Evolutionary conservation across 2,329 filamentous ascomycete genomes (phyloP), one percentile per base, ranked within the genome.

Genomic region (Amesomyces nigricolor): DNA sequence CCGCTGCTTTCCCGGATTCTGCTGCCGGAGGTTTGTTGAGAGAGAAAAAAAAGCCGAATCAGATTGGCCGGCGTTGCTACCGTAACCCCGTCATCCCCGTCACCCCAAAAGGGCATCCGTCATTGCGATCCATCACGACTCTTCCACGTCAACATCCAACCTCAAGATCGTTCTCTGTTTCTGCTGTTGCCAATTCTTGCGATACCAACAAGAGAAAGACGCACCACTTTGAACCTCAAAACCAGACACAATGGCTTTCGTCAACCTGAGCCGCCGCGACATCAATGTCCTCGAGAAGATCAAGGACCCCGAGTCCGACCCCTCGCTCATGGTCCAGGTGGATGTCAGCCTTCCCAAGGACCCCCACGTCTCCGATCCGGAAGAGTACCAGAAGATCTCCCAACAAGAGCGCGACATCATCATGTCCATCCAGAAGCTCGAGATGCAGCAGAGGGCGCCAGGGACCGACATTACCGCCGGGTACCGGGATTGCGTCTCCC

Each of bases 251-350:
- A 84, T 83, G 81, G 69, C 78, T 43, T 66, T 70, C 53, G 65
- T 73, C 53, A 67, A 73, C 13, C 73, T 87, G 55, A 85, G 78
- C 66, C 72, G 69, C 45, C 78, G 79, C 60, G 84, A 87, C 66
- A 71, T 82, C 67, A 77, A 81, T 54, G 77, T 87, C 62, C 78
- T 87, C 56, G 77, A 81, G 59, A 86, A 86, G 67, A 86, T 87
- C 68, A 81, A 80, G 63, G 83, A 87, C 58, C 83, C 83, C 1
- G 84, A 87, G 64, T 78, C 78, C 7, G 77, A 85, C 59, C 79
- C 83, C 13, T 73, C 77, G 14, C 71, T 76, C 9, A 72, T 76
- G 11, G 70, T 82, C 51, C 72, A 82, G 54, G 72, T 85, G 55
- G 80, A 85, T 66, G 65, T 73, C 43, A 75, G 72, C 30, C 71